Evolutionary conservation across 371 early-diverging fungal species (phyloP).

Genomic region (Lichtheimia ramosa): DNA sequence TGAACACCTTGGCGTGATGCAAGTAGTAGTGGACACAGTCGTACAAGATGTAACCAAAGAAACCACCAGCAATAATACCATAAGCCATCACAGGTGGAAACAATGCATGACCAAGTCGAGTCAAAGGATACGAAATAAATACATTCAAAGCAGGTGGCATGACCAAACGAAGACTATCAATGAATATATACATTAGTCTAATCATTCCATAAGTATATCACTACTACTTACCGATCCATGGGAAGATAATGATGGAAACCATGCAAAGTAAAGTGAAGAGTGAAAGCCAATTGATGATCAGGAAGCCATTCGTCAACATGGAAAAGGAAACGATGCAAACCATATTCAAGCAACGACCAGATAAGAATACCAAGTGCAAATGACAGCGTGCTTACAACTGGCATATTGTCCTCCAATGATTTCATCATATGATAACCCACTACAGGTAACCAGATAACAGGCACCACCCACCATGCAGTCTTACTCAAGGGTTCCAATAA

Average conservation of each 20-base stretch:
- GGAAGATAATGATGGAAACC: constrained; percentile 96
- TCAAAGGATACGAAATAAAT: constrained; percentile 59
- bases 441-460: constrained; percentile 85
- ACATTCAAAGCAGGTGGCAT: constrained; percentile 90
- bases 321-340: constrained; percentile 90
- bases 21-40: constrained; percentile 91
- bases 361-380: constrained; percentile 70
- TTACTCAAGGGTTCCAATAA: constrained; percentile 79
- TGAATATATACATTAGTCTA: neutral
- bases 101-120: constrained; percentile 49
- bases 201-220: too few species aligned
- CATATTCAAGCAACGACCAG: constrained; percentile 87
- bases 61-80: constrained; percentile 69
- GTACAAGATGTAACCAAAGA: constrained; percentile 81
- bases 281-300: constrained; percentile 73
- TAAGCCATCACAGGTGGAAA: constrained; percentile 53
- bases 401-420: constrained; percentile 28
- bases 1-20: constrained; percentile 80
- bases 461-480: constrained; percentile 94
- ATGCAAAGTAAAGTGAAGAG: constrained; percentile 86
- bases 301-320: constrained; percentile 88
- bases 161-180: constrained; percentile 76
- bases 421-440: constrained; percentile 31
- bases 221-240: constrained; percentile 82
- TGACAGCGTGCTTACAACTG: constrained; percentile 22